phyloP scores from a whole-genome alignment of 164 flowering plant species.

The Vitis labrusca region DNA sequence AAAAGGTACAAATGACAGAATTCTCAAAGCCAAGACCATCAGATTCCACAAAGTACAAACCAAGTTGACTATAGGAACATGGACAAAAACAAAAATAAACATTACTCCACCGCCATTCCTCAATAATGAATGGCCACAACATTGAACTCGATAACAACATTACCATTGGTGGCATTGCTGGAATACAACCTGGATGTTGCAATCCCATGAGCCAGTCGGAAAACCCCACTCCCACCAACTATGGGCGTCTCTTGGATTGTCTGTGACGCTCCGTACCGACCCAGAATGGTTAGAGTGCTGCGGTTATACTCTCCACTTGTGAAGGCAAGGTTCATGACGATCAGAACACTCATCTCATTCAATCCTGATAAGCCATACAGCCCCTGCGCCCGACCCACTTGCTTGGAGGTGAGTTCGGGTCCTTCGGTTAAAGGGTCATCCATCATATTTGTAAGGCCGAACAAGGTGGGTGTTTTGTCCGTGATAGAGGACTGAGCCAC shows the following conservation, averaged over 20 bases:
- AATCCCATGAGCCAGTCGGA: conserved; percentile 40
- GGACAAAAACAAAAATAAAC: no score
- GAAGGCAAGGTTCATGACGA: conserved; percentile 10
- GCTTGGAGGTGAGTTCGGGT: conserved; percentile 12
- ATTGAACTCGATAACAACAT: conserved; percentile 30
- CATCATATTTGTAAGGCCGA: conserved; percentile 3
- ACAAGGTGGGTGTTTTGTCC: background rate
- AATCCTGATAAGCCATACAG: conserved; percentile 2
- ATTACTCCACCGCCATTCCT: background rate
- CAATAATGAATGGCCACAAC: conserved; percentile 18
- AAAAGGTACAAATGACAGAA: no score
- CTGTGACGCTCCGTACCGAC: conserved; percentile 11
- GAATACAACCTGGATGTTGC: conserved; percentile 19
- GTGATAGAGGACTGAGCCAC: conserved; percentile 14
- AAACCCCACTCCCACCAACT: conserved; percentile 39
- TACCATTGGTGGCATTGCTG: conserved; percentile 18
- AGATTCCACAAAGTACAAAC: no score
- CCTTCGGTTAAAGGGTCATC: conserved; percentile 17
- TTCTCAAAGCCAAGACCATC: no score
- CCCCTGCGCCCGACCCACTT: conserved; percentile 22
- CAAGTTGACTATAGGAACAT: no score
- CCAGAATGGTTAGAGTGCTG: conserved; percentile 25
- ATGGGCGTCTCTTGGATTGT: conserved; percentile 29
- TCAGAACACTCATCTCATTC: background rate
- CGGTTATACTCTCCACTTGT: conserved; percentile 25